Percentiles rank a stretch among this genome's conserved stretches.
Evolutionary conservation across 495 filamentous ascomycete genomes (phyloP).

Genomic region (Astrocystis sublimbata): DNA sequence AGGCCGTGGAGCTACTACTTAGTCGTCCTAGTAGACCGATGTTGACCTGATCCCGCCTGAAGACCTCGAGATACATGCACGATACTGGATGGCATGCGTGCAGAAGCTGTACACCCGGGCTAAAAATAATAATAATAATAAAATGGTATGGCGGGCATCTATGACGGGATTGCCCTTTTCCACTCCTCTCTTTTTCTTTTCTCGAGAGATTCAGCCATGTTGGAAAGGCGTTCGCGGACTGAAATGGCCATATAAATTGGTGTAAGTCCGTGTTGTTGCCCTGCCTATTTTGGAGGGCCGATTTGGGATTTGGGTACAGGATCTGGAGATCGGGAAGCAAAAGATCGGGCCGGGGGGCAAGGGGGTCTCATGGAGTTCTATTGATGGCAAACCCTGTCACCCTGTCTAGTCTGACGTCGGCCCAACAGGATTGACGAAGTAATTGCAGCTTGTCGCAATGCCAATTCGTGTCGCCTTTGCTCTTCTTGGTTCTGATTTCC

Average conservation of each 20-base stretch:
- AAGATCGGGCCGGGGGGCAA: constrained; percentile 4
- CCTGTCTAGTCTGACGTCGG: constrained; percentile 14
- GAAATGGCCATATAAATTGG: constrained; percentile 21
- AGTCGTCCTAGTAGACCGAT: background rate
- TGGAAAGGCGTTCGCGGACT: constrained; percentile 13
- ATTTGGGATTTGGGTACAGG: constrained; percentile 23
- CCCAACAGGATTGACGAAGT: background rate
- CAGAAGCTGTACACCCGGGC: background rate
- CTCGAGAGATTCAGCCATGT: background rate
- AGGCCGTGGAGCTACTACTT: background rate
- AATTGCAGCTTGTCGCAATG: background rate
- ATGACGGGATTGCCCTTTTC: background rate
- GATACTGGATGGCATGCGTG: background rate
- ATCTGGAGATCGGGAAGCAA: constrained; percentile 32
- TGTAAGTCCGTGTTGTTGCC: background rate
- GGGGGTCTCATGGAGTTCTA: constrained; percentile 19
- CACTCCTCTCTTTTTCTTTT: background rate
- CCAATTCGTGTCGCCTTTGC: background rate
- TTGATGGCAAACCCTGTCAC: constrained; percentile 12
- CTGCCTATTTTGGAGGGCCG: constrained; percentile 10
- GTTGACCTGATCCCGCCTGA: background rate
- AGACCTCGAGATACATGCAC: background rate
- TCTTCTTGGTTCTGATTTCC: background rate
- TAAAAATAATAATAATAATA: background rate
- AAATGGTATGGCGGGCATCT: background rate